Conservation (phyloP, 345 rosid genomes). For the Trapa incisa region DNA sequence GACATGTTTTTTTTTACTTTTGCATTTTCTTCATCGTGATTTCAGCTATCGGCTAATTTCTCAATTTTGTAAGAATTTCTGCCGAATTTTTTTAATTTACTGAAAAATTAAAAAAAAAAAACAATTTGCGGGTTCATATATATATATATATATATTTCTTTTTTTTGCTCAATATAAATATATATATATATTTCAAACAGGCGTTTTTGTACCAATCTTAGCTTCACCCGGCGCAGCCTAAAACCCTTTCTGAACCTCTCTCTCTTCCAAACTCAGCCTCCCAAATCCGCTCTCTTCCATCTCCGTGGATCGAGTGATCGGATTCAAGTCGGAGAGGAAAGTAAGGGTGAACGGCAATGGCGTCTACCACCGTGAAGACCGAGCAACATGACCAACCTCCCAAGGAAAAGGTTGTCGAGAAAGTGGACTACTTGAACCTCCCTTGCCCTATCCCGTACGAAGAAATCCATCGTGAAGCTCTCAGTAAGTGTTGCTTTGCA, state of each 20-base stretch:
- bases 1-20: too few relatives aligned
- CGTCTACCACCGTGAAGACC: conserved; percentile 1
- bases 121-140: too few relatives aligned
- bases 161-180: too few relatives aligned
- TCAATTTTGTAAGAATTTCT: too few relatives aligned
- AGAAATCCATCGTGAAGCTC: conserved; percentile 87
- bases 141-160: too few relatives aligned
- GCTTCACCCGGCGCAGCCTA: neutral
- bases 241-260: conserved; percentile 17
- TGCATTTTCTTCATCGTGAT: too few relatives aligned
- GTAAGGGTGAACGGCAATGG: conserved; percentile 5
- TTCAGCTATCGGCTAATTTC: too few relatives aligned
- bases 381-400: conserved; percentile 4
- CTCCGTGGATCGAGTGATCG: neutral
- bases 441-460: conserved; percentile 91
- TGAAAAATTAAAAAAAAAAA: too few relatives aligned
- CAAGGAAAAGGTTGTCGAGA: conserved; percentile 26
- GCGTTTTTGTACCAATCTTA: neutral
- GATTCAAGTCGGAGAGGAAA: conserved; percentile 1
- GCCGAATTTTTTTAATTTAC: too few relatives aligned
- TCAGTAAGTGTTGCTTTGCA: conserved; percentile 35
- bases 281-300: neutral
- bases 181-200: too few relatives aligned
- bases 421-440: conserved; percentile 57
- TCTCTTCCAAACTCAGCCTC: conserved; percentile 1